Base-by-base conservation (phyloP, 768 basidiomycete species). In the Podaxis mareebaensis region DNA sequence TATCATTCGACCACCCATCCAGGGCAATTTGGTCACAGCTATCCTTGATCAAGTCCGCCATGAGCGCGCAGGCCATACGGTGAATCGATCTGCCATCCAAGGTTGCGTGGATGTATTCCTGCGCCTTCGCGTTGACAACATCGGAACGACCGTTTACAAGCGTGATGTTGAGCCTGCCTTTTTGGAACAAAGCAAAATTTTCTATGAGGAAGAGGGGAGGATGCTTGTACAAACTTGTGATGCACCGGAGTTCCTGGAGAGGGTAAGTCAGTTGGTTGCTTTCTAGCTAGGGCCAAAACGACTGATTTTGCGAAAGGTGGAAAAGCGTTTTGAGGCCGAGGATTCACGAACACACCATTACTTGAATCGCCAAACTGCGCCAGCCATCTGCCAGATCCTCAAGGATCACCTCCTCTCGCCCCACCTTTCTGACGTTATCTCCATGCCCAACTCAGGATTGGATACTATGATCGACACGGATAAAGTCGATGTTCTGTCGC, bases 41-140 rank as follows among this genome's bases (percentile, higher is more conserved):
- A 82, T 98, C 56, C 82, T 99, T 53, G 84, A 84, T 33, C 92
- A 96, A 76, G 88, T 99, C 60, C 91, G 87, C 64, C 86, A 93
- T 58, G 97, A 99, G 70, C 90, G 97, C 15, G 91, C 96, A 66
- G 95, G 95, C 26, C 92, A 91, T 70, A 85, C 85, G 52, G 94
- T 99, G 70, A 93, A 93, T 70, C 90, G 92, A n/a, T 93, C 94
- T 1, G 88, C 92, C 2, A 87, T 98, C 57, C 91, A 93, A 70
- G 91, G 90, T 67, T 94, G 91, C 66, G 88, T 96, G 22, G 92
- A 95, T 46, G 88, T 98, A 51, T 83, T 97, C 52, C 76, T 91
- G 42, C 83, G 88, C 61, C 82, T 99, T 30, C 76, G 81, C 10
- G 80, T 82, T 36, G 81, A 81, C 17, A 75, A 75, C 22, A 78